A percentile compares a stretch with the other conserved stretches of the same genome.
phyloP scores from a whole-genome alignment of 768 basidiomycete genomes.

The Leccinum disarticulatum region DNA sequence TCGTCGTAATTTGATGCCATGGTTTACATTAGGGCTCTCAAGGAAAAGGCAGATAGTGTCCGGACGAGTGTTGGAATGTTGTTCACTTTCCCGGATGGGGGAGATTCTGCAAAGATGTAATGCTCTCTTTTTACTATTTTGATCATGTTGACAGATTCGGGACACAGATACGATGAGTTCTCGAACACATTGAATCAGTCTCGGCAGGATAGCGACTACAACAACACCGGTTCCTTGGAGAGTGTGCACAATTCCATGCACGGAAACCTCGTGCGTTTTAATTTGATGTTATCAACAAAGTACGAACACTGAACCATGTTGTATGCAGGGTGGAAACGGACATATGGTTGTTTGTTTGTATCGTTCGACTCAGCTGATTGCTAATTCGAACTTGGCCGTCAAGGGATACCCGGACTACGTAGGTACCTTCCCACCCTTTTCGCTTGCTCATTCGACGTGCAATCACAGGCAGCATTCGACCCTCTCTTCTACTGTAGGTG shows the following conservation, averaged over 20 bases:
- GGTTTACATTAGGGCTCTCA: constrained; percentile 13
- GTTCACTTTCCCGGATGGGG: constrained; percentile 19
- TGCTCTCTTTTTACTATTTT: background rate
- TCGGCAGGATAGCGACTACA: constrained; percentile 10
- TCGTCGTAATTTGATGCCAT: background rate
- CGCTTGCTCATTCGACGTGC: background rate
- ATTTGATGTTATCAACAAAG: background rate
- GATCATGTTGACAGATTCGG: background rate
- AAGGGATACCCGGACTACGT: constrained; percentile 26
- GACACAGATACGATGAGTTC: constrained; percentile 29
- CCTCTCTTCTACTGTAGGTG: constrained; percentile 28
- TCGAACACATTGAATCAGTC: constrained; percentile 27
- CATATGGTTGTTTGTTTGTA: constrained; percentile 24
- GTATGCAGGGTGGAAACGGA: constrained; percentile 25
- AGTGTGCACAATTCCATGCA: constrained; percentile 23
- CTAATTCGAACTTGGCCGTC: constrained; percentile 1
- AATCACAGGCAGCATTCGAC: constrained; percentile 23
- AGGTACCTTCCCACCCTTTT: background rate
- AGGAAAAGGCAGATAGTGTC: constrained; percentile 11
- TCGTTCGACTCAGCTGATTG: background rate
- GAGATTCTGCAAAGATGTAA: constrained; percentile 15
- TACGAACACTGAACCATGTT: background rate
- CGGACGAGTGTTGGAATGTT: constrained; percentile 20
- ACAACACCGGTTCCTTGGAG: constrained; percentile 22
- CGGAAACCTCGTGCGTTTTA: constrained; percentile 14